Evolutionary conservation across 805 yeast genomes (phyloP).

Genomic region (Candida mattraensis): DNA sequence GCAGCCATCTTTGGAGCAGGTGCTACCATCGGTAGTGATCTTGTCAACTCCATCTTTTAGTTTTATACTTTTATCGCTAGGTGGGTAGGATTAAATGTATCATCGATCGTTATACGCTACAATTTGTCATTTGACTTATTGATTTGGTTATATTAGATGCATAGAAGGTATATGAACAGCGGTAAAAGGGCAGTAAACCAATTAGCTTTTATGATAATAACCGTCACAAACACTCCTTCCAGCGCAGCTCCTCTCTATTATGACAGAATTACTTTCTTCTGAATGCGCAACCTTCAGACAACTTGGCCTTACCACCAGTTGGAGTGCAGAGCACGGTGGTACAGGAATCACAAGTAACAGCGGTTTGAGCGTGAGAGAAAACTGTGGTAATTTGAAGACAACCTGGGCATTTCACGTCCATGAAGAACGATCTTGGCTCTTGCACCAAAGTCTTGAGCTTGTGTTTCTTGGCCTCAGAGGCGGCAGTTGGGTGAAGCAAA

Average conservation of each 20-base stretch:
- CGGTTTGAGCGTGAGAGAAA: conserved; percentile 99
- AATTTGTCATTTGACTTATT: too few relatives aligned
- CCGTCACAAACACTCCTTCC: too few relatives aligned
- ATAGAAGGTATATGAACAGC: too few relatives aligned
- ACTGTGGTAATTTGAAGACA: conserved; percentile 99
- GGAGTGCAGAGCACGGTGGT: conserved; percentile 98
- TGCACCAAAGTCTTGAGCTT: conserved; percentile 97
- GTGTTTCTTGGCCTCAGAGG: conserved; percentile 95
- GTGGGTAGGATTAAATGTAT: too few relatives aligned
- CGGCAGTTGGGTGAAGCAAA: conserved; percentile 97
- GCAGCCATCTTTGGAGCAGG: conserved; percentile 99
- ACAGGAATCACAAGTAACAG: conserved; percentile 98
- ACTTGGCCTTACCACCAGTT: conserved; percentile 99
- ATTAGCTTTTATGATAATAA: too few relatives aligned
- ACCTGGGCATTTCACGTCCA: conserved; percentile 99
- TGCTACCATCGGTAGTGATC: conserved; percentile 87
- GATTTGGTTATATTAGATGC: too few relatives aligned
- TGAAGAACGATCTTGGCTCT: conserved; percentile 97
- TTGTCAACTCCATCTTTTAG: conserved; percentile 75
- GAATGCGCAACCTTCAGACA: conserved; percentile 99
- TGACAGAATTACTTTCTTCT: conserved; percentile 82
- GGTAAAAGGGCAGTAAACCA: too few relatives aligned
- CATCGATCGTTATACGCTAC: too few relatives aligned
- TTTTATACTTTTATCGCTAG: too few relatives aligned
- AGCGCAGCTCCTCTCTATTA: conserved; percentile 13